Evolutionary conservation across 176 grass and related monocot species (phyloP).

Genomic region (Panicum miliaceum): DNA sequence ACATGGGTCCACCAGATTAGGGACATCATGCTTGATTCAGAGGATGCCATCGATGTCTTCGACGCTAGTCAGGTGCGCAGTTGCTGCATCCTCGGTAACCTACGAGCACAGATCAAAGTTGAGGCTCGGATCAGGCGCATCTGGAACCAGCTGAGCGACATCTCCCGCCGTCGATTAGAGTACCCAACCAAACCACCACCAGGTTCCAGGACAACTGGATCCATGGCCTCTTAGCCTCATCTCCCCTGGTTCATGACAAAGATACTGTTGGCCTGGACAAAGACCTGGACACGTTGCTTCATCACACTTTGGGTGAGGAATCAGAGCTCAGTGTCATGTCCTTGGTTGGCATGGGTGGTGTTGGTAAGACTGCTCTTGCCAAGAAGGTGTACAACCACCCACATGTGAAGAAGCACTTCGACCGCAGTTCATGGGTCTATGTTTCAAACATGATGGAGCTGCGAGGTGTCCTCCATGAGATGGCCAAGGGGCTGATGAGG

Average conservation of each 20-base stretch:
- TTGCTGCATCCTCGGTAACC: neutral
- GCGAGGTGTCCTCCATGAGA: constrained; percentile 27
- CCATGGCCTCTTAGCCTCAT: constrained; percentile 30
- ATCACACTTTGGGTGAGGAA: neutral
- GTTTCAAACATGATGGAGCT: constrained; percentile 33
- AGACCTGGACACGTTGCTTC: constrained; percentile 26
- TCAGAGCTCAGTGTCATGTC: constrained; percentile 24
- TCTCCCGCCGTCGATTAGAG: constrained; percentile 28
- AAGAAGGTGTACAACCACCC: constrained; percentile 52
- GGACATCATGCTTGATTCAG: constrained; percentile 24
- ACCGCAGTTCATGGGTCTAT: constrained; percentile 39
- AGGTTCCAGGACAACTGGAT: constrained; percentile 17
- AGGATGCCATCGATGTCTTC: constrained; percentile 30
- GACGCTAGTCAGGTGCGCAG: constrained; percentile 23
- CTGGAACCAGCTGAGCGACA: constrained; percentile 1
- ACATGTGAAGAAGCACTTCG: constrained; percentile 45
- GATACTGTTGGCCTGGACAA: constrained; percentile 39
- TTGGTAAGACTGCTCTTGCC: constrained; percentile 53
- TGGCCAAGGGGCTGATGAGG: constrained; percentile 40
- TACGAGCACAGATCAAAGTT: neutral
- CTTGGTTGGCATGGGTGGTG: constrained; percentile 57
- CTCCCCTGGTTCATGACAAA: constrained; percentile 42
- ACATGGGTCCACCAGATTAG: constrained; percentile 49
- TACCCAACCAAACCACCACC: constrained; percentile 5
- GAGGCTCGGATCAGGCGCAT: constrained; percentile 39